Evolutionary conservation across 352 stramenopile species (phyloP), one percentile per base, ranked within the genome.

Genomic region (Elongisporangium prolatum): DNA sequence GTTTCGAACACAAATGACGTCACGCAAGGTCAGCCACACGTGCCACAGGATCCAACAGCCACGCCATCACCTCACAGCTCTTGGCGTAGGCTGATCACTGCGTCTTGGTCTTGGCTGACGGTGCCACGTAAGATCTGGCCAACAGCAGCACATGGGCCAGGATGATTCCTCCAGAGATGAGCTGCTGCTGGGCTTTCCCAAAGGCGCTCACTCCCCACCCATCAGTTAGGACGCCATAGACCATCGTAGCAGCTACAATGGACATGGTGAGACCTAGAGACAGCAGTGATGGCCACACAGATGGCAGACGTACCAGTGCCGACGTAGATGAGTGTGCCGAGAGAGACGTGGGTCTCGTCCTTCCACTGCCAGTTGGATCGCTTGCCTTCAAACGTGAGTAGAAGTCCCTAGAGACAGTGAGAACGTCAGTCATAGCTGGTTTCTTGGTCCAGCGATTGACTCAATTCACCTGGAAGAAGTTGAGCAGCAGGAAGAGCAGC

Each of bases 321-420:
- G 14, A 88, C 69, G 72, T 88, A 86, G 56, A 84, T 65, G 17
- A 89, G 57, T 24, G 75, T 72, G 16, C 80, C 80, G 7, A 77
- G 79, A 7, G 88, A 65, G 11, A 75, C 71, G 59, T 90, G 80
- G 13, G 77, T 90, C 59, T 88, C 80, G 49, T 90, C 80, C 56
- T 76, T 86, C 80, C 80, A 89, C 59, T 88, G 77, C 80, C 80
- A 89, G 44, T 88, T 87, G 16, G 68, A 18, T 13, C 64, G 60
- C 16, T 59, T 61, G 28, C 68, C 75, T 63, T 88, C 77, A 50
- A 78, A 84, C 51, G 80, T 89, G 44, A 89, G 64, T 56, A 89
- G 57, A 38, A 89, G 52, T 1, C 80, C 80, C 60, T 80, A 47
- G 5, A 13, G 5, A 28, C 4, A 40, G 21, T 4, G 4, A 50